Base-by-base conservation (phyloP, 305 asterid species). In the Fraxinus latifolia region DNA sequence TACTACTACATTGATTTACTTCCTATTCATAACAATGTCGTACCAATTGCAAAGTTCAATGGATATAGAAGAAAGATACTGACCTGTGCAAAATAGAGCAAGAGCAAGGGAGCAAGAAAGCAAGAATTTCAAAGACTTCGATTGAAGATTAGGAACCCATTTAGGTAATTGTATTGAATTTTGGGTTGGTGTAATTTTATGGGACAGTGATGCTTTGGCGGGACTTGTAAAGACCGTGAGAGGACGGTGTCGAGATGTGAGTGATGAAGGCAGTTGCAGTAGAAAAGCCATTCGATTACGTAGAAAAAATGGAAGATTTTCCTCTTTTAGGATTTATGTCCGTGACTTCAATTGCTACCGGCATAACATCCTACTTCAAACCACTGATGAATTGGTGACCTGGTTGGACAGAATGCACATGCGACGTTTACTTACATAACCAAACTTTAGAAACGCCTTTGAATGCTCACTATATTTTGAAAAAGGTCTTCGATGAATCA, bases 31-130 rank as follows among this genome's bases (percentile, higher is more conserved):
- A 42, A 11, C 53, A 55, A 55, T 15, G 29, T 6, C 27, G 3
- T 2, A 5, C 27, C 23, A 5, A 58, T 25, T 5, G 68, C 29
- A 1, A 42, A 76, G 53, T 12, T 23, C 9, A 25, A 42, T 70
- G 6, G 53, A 27, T 25, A 3, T 17, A 17, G n/a, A 27, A 12
- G 1, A 8, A 44, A 21, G 12, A 68, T 14, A 74, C 87, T 85
- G 32, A 92, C 98, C 97, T 5, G 95, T 60, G 60, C 91, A 84
- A 58, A 95, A 89, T 0, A 93, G 77, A 25, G 94, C 88, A 50
- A 95, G 90, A 76, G 93, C 92, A 33, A 95, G 89, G 77, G 97
- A 85, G 79, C 92, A 91, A 14, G 97, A 89, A 3, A 95, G 81
- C 79, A 92, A 82, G 85, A 86, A 79, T 80, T 86, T 92, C 88